Conservation (phyloP, 148 eudicot species). For the Rhododendron williamsianum region DNA sequence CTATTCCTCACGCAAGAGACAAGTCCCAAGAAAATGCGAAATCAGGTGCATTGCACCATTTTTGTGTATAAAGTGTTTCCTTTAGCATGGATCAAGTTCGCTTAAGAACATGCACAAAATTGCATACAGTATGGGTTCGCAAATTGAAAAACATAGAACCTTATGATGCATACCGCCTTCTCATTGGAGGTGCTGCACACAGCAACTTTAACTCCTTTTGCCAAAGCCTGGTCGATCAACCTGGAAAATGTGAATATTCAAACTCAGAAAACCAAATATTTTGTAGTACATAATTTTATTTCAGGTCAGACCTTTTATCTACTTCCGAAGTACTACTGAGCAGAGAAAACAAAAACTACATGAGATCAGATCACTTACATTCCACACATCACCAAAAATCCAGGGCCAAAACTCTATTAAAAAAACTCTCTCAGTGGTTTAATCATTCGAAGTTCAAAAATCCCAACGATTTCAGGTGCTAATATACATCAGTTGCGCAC, state of each 20-base stretch:
- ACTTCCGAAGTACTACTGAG: not conserved
- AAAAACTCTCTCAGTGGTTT: not conserved
- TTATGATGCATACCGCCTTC: conserved; percentile 86
- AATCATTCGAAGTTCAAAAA: not conserved
- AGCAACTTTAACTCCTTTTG: conserved; percentile 84
- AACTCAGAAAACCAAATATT: not conserved
- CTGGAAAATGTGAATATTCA: conserved; percentile 29
- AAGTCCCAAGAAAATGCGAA: not conserved
- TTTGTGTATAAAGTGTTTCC: not conserved
- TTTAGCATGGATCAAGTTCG: not conserved
- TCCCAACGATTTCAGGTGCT: not conserved
- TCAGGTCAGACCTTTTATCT: not conserved
- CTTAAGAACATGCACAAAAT: not conserved
- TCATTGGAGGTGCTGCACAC: conserved; percentile 99
- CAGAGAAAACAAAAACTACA: not conserved
- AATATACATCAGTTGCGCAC: not conserved
- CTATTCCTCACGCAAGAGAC: no score
- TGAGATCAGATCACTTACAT: not conserved
- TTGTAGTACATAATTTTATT: not conserved
- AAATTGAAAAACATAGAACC: conserved; percentile 22
- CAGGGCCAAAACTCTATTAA: not conserved
- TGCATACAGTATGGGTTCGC: not conserved
- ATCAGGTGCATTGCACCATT: not conserved
- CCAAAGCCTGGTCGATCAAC: conserved; percentile 84
- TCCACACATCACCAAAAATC: not conserved